These are phyloP conservation scores for Tricholoma saponaceum DNA, from an alignment of 768 basidiomycete genomes.

Conservation along the genomic window DNA sequence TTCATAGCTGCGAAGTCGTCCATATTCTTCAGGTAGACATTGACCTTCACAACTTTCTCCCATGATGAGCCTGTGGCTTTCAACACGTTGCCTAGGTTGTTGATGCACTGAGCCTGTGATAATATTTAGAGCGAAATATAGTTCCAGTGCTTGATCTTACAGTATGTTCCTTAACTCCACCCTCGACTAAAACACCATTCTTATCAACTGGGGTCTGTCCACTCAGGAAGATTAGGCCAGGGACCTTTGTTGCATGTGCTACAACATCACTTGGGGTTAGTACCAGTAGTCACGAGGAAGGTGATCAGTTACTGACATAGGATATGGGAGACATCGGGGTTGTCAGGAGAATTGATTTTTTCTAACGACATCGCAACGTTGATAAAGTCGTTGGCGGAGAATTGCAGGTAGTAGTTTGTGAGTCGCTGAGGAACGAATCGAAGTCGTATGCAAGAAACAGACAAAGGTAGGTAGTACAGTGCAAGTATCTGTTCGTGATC, in stretches of 20 bases:
- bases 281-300: conserved; percentile 10
- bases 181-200: conserved; percentile 44
- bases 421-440: neutral
- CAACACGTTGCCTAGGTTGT: conserved; percentile 51
- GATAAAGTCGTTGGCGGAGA: neutral
- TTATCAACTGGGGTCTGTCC: conserved; percentile 53
- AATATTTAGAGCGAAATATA: neutral
- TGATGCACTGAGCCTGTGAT: conserved; percentile 50
- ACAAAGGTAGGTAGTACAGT: neutral
- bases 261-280: neutral
- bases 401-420: neutral
- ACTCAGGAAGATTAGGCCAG: conserved; percentile 57
- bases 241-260: conserved; percentile 57
- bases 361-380: conserved; percentile 39
- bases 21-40: conserved; percentile 62
- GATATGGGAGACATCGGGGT: conserved; percentile 41
- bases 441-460: neutral
- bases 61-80: conserved; percentile 52
- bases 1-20: conserved; percentile 54
- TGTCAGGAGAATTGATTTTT: conserved; percentile 50
- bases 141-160: conserved; percentile 24
- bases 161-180: conserved; percentile 59
- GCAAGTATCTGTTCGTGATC: too few relatives aligned
- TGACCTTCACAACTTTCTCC: conserved; percentile 55
- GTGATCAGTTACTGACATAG: conserved; percentile 35